These are phyloP conservation scores for Chaetomium globosum DNA, from an alignment of 2,329 filamentous ascomycete species.

Conservation along the genomic window DNA sequence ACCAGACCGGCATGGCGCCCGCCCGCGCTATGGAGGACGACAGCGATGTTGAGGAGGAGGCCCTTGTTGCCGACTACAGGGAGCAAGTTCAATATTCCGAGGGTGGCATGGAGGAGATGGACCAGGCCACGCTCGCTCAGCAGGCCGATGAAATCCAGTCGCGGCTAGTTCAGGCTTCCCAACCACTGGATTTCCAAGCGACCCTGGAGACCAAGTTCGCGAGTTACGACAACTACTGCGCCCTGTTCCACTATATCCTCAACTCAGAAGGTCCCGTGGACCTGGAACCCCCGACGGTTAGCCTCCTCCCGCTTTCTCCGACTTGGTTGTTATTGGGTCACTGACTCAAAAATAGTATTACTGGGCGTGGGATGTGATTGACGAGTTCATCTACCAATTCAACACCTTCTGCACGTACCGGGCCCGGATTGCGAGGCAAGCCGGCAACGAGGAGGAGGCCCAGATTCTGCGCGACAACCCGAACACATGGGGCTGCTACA, in stretches of 20 bases:
- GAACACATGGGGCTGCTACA: constrained; percentile 99
- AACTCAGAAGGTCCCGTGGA: constrained; percentile 99
- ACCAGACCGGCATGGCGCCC: constrained; percentile 63
- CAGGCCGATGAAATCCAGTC: constrained; percentile 91
- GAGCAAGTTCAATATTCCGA: constrained; percentile 96
- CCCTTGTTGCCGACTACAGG: constrained; percentile 90
- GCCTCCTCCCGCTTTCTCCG: constrained; percentile 43
- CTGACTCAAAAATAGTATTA: constrained; percentile 69
- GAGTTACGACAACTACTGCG: constrained; percentile 99
- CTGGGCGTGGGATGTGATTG: constrained; percentile 99
- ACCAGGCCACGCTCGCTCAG: constrained; percentile 69
- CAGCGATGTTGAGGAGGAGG: constrained; percentile 95
- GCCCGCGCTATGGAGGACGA: constrained; percentile 71
- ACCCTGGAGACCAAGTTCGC: constrained; percentile 96
- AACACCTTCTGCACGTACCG: constrained; percentile 99
- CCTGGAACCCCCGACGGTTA: constrained; percentile 91
- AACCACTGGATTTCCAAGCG: constrained; percentile 93
- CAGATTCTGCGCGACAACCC: constrained; percentile 91
- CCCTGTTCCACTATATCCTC: constrained; percentile 97
- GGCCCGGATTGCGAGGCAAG: constrained; percentile 81
- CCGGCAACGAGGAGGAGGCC: constrained; percentile 88
- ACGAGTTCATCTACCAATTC: constrained; percentile 99
- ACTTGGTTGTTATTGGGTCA: background rate
- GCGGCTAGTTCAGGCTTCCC: constrained; percentile 85
- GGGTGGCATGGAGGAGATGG: constrained; percentile 79